Conservation (phyloP, 306 rosid species). For the Vigna hirtella region DNA sequence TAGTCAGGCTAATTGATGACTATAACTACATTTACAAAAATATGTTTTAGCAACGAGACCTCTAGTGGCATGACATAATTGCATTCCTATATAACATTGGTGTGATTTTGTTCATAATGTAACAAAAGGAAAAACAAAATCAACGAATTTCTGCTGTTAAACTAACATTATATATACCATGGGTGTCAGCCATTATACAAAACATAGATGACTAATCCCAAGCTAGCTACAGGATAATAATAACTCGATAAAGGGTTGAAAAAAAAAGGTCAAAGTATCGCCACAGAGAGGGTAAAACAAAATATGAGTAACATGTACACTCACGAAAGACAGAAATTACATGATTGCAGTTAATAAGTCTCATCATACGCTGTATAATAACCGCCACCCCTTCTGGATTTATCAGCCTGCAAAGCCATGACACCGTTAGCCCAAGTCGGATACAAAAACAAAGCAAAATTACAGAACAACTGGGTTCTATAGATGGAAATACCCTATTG, state of each 20-base stretch:
- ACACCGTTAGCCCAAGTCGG: slow-evolving; percentile 17
- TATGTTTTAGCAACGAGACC: no score
- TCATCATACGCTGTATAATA: slow-evolving; percentile 46
- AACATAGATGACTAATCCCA: slow-evolving; percentile 33
- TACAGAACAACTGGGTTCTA: slow-evolving; percentile 21
- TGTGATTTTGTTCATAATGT: neutral
- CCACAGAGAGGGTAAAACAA: slow-evolving; percentile 7
- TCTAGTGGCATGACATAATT: neutral
- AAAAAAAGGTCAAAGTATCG: slow-evolving; percentile 1
- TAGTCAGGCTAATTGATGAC: no score
- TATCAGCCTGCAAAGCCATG: slow-evolving; percentile 72
- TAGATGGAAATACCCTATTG: slow-evolving; percentile 62
- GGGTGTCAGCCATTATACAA: slow-evolving; percentile 24
- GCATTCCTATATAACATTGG: neutral
- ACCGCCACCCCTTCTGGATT: slow-evolving; percentile 54
- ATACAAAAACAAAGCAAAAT: slow-evolving; percentile 20
- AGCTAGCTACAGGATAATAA: slow-evolving; percentile 37
- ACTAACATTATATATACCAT: slow-evolving; percentile 36
- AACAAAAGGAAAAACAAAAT: neutral
- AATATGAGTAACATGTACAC: slow-evolving; percentile 43
- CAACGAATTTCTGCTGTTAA: slow-evolving; percentile 9
- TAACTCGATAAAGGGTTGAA: neutral
- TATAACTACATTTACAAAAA: no score
- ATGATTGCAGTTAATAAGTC: slow-evolving; percentile 38
- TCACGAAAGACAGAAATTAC: slow-evolving; percentile 29